Evolutionary conservation across 176 grass and related monocot species (phyloP).

Genomic region (Zea mays): Zm-B73-REFERENCE-NAM-5.0 NC_050105.1:16476001-16476500

Average conservation of each 20-base stretch:
- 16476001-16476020: background rate
- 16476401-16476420: background rate
- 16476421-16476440: background rate
- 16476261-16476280: background rate
- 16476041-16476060: background rate
- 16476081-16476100: background rate
- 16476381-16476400: background rate
- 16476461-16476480: background rate
- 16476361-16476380: background rate
- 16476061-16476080: background rate
- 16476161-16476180: background rate
- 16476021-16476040: background rate
- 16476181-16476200: slow-evolving; percentile 2
- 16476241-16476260: background rate
- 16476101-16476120: background rate
- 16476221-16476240: background rate
- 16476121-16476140: background rate
- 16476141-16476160: background rate
- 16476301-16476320: background rate
- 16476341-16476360: background rate
- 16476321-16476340: background rate
- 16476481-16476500: slow-evolving; percentile 2
- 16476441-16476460: background rate
- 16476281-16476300: background rate
- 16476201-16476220: background rate